These are phyloP conservation scores for Hirsutella rhossiliensis DNA, from an alignment of 2,329 filamentous ascomycete species.

Conservation along the genomic window DNA sequence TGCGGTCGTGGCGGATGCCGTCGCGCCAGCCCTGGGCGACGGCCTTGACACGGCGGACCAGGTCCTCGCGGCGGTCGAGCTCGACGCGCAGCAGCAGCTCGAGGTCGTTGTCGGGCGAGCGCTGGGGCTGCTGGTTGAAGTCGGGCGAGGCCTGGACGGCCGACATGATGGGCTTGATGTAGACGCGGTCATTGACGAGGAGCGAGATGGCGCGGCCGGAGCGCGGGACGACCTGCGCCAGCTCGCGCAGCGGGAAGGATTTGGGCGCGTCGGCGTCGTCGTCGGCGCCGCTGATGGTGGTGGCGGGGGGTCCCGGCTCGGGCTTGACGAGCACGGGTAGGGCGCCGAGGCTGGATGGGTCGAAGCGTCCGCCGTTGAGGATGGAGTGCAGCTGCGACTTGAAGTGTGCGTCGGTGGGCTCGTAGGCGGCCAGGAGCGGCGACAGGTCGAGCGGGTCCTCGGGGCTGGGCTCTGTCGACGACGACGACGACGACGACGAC, in stretches of 20 bases:
- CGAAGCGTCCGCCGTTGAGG: constrained; percentile 37
- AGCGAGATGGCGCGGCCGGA: constrained; percentile 27
- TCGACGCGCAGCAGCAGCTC: constrained; percentile 44
- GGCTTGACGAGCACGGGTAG: constrained; percentile 27
- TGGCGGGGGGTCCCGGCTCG: background rate
- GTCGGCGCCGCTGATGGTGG: background rate
- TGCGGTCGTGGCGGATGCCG: constrained; percentile 32
- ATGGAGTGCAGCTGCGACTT: constrained; percentile 27
- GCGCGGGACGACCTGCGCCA: constrained; percentile 41
- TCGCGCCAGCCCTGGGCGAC: constrained; percentile 38
- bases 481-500: background rate
- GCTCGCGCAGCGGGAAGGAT: constrained; percentile 39
- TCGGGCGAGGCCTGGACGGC: constrained; percentile 38
- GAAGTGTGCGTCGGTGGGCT: constrained; percentile 29
- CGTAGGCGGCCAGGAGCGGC: constrained; percentile 32
- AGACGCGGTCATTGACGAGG: constrained; percentile 27
- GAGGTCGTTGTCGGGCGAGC: constrained; percentile 43
- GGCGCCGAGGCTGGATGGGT: constrained; percentile 34
- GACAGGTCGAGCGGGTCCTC: constrained; percentile 36
- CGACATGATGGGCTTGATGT: constrained; percentile 42
- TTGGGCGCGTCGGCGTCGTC: constrained; percentile 6
- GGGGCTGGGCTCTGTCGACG: constrained; percentile 14
- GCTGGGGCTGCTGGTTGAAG: constrained; percentile 51
- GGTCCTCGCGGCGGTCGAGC: constrained; percentile 36
- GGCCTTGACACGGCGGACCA: constrained; percentile 30